Evolutionary conservation across 208 protist genomes (phyloP).

Genomic region (Leishmania martiniquensis): DNA sequence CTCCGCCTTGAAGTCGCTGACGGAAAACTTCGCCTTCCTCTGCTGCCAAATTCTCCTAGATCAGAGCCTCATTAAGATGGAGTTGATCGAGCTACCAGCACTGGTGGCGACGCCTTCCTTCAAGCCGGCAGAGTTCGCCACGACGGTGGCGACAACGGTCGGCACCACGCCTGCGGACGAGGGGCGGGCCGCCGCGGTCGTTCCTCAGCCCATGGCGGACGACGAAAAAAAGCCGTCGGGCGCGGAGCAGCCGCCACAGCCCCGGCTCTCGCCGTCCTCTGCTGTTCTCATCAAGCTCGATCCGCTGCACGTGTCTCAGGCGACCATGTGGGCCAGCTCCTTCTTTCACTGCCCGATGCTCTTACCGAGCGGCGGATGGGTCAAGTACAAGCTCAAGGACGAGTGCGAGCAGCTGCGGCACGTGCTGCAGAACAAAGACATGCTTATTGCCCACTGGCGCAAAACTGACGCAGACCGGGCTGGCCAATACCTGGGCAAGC

Average conservation of each 20-base stretch:
- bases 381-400: slow-evolving; percentile 91
- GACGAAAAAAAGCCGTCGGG: not conserved
- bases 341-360: slow-evolving; percentile 64
- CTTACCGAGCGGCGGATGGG: slow-evolving; percentile 48
- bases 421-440: slow-evolving; percentile 82
- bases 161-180: not conserved
- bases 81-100: slow-evolving; percentile 47
- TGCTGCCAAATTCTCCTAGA: slow-evolving; percentile 75
- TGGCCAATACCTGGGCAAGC: slow-evolving; percentile 49
- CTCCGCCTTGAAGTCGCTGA: slow-evolving; percentile 78
- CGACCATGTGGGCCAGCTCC: slow-evolving; percentile 67
- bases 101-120: slow-evolving; percentile 27
- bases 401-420: slow-evolving; percentile 74
- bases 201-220: not conserved
- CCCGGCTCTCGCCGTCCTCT: slow-evolving; percentile 30
- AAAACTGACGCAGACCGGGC: slow-evolving; percentile 39
- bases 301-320: slow-evolving; percentile 52
- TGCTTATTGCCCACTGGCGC: slow-evolving; percentile 73
- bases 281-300: slow-evolving; percentile 40
- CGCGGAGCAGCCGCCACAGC: not conserved
- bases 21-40: slow-evolving; percentile 86
- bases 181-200: not conserved
- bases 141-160: slow-evolving; percentile 14
- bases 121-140: slow-evolving; percentile 21
- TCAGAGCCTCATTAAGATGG: slow-evolving; percentile 34